Base-by-base conservation (phyloP, 768 basidiomycete species). In the Saitozyma sp. region DNA sequence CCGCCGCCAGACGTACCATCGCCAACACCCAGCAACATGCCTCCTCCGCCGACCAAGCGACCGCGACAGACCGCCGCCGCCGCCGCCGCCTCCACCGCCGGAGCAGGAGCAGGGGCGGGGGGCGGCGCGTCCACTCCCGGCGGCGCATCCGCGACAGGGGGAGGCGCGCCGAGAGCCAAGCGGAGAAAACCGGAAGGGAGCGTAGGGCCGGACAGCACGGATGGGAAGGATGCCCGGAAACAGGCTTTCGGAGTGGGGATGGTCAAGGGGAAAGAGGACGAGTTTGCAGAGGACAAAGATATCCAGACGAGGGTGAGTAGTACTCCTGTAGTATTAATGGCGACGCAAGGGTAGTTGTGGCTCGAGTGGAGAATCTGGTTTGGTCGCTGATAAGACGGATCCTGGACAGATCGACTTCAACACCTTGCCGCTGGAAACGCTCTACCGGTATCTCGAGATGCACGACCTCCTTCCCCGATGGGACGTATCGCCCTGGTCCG, bases 401-500 rank as follows among this genome's bases (percentile, higher is more conserved):
- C 45, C 6, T 52, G 50, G 43, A 8, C 55, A 76, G 74, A 67
- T 76, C 59, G 70, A 76, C 59, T 76, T 76, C 53, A 69, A 70
- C 48, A 64, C 64, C n/a, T 56, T 76, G 19, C 72, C 74, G n/a
- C 63, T 64, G 9, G 71, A 73, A 46, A 71, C 71, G 7, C 56
- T 76, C 29, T 73, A 76, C 60, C 56, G 56, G 49, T 76, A 76
- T 57, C 62, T 76, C n/a, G 71, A 76, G 50, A 42, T 58, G 42
- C 64, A 73, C 53, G 74, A 76, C 43, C 62, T 76, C 7, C 55
- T 76, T 56, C 74, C 74, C 3, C 63, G 68, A 58, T 76, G 67
- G 68, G 64, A 67, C 45, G 59, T 61, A 11, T 76, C 74, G 2
- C 74, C 74, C 11, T 76, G 74, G 74, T 73, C 72, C n/a, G 74